These are phyloP conservation scores for Hanseniaspora guilliermondii DNA, from an alignment of 805 yeast genomes.

Conservation along the genomic window DNA sequence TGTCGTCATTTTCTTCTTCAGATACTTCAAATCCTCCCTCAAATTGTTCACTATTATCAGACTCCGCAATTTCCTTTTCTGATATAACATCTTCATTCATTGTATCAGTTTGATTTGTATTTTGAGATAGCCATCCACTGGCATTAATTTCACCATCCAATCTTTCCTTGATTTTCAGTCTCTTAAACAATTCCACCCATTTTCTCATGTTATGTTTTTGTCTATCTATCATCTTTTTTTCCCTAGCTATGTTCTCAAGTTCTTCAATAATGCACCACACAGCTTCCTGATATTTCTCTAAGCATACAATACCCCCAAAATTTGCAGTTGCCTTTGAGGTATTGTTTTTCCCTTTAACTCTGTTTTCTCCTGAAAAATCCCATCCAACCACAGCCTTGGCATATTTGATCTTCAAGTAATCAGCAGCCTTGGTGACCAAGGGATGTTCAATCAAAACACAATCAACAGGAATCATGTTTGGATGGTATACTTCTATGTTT, in stretches of 20 bases:
- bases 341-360: neutral
- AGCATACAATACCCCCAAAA: conserved; percentile 42
- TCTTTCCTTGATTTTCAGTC: conserved; percentile 28
- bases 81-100: neutral
- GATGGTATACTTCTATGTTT: conserved; percentile 67
- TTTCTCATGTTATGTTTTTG: conserved; percentile 38
- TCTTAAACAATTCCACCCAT: conserved; percentile 27
- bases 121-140: conserved; percentile 3
- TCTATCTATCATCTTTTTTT: conserved; percentile 29
- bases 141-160: conserved; percentile 25
- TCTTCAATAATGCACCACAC: conserved; percentile 22
- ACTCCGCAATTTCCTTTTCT: neutral
- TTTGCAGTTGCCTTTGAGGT: neutral
- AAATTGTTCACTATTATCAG: neutral
- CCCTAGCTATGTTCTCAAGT: conserved; percentile 20
- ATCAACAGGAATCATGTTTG: conserved; percentile 73
- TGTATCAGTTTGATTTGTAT: neutral
- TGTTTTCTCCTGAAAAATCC: conserved; percentile 55
- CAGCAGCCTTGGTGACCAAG: conserved; percentile 58
- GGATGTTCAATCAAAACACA: conserved; percentile 49
- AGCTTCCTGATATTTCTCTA: conserved; percentile 36
- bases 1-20: neutral
- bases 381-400: conserved; percentile 84
- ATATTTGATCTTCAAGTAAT: conserved; percentile 54
- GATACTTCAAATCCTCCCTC: conserved; percentile 8